Conservation (phyloP, 495 filamentous ascomycete genomes). For the Xylaria sp. region DNA sequence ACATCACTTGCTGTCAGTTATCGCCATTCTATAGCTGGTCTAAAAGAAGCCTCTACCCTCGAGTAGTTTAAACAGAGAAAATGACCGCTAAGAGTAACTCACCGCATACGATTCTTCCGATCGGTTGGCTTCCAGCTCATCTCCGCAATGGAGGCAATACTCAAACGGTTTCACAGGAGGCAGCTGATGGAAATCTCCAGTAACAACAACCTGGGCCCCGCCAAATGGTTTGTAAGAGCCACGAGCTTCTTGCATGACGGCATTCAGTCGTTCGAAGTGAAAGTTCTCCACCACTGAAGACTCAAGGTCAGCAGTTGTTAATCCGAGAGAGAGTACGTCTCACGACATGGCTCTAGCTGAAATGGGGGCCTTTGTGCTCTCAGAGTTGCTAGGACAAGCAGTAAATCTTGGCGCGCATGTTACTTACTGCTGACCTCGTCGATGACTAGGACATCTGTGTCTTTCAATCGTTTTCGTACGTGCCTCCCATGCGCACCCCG, state of each 20-base stretch:
- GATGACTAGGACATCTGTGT: conserved; percentile 54
- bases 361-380: not conserved
- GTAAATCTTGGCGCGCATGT: not conserved
- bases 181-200: conserved; percentile 95
- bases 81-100: not conserved
- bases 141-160: conserved; percentile 76
- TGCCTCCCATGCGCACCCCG: conserved; percentile 4
- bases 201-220: conserved; percentile 90
- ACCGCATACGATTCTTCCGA: conserved; percentile 70
- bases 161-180: conserved; percentile 86
- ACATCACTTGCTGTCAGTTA: not conserved
- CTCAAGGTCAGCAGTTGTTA: not conserved
- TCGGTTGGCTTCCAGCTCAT: conserved; percentile 75
- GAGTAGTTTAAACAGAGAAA: no score
- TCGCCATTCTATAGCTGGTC: not conserved
- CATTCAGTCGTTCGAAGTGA: conserved; percentile 61
- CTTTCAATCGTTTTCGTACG: conserved; percentile 38
- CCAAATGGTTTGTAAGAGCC: conserved; percentile 77
- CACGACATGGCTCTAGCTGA: not conserved
- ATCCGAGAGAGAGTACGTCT: not conserved
- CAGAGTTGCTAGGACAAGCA: no score
- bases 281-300: conserved; percentile 58
- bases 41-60: no score
- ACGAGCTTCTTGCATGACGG: conserved; percentile 53
- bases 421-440: conserved; percentile 51